Conservation (phyloP, 257 asterid genomes). For the Nicotiana sylvestris region DNA sequence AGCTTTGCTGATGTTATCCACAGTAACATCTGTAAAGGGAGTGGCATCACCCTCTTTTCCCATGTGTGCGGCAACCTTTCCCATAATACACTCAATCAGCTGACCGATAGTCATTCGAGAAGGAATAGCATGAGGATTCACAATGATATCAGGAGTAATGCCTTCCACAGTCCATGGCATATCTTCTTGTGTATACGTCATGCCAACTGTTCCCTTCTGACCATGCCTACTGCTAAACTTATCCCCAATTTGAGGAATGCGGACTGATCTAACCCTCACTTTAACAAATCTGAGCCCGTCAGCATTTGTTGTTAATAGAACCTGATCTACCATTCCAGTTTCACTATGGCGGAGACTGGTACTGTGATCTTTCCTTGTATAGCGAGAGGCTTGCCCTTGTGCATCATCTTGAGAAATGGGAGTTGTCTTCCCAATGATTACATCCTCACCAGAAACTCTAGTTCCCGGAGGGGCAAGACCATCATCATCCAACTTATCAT, state of each 20-base stretch:
- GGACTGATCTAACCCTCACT: slow-evolving; percentile 89
- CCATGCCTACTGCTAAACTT: slow-evolving; percentile 96
- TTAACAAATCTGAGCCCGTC: slow-evolving; percentile 92
- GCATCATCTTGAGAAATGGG: slow-evolving; percentile 89
- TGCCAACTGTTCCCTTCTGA: slow-evolving; percentile 95
- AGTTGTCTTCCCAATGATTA: slow-evolving; percentile 92
- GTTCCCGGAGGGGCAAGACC: slow-evolving; percentile 99
- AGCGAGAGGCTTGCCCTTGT: slow-evolving; percentile 76
- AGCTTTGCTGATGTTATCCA: slow-evolving; percentile 90
- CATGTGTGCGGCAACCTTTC: slow-evolving; percentile 97
- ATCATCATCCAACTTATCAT: slow-evolving; percentile 90
- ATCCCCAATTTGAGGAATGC: slow-evolving; percentile 97
- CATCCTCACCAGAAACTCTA: slow-evolving; percentile 92
- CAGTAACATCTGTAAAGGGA: slow-evolving; percentile 94
- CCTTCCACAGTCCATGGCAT: slow-evolving; percentile 98
- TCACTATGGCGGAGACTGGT: slow-evolving; percentile 95
- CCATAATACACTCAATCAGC: slow-evolving; percentile 95
- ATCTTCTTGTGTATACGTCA: slow-evolving; percentile 97
- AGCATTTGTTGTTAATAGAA: slow-evolving; percentile 82
- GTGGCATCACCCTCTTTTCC: slow-evolving; percentile 98
- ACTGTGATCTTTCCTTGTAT: slow-evolving; percentile 94
- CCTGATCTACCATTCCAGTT: slow-evolving; percentile 95
- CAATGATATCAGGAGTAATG: slow-evolving; percentile 81
- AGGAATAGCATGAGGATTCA: slow-evolving; percentile 96
- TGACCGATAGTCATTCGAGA: slow-evolving; percentile 99